Conservation (phyloP, 768 basidiomycete species). For the Russula compacta region DNA sequence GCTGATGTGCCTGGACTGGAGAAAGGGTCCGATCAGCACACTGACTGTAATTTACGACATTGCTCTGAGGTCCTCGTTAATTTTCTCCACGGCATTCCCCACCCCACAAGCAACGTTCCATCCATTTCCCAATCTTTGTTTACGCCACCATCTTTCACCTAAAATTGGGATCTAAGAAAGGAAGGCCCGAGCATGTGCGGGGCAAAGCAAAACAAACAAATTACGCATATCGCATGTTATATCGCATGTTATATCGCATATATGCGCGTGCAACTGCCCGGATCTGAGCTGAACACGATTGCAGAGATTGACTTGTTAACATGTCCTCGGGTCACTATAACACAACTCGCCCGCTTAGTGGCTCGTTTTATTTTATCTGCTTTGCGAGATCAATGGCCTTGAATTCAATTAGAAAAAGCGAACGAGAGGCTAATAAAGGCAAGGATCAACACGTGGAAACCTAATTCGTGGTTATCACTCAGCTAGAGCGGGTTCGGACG, state of each 20-base stretch:
- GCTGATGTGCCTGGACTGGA: neutral
- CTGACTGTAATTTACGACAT: neutral
- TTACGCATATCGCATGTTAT: too few species aligned
- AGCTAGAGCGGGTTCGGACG: too few species aligned
- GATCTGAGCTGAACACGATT: neutral
- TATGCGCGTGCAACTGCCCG: neutral
- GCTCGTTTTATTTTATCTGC: too few species aligned
- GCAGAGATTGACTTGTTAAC: neutral
- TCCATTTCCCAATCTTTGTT: neutral
- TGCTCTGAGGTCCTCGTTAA: neutral
- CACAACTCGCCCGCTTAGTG: neutral
- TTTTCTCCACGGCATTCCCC: neutral
- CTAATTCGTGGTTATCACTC: neutral
- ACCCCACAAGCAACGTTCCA: neutral
- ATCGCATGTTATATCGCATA: too few species aligned
- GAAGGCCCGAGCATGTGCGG: neutral
- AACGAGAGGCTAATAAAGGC: too few species aligned
- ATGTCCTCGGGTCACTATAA: neutral
- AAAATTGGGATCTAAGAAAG: neutral
- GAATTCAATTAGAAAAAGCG: too few species aligned
- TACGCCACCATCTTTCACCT: conserved; percentile 8
- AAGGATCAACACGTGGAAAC: neutral
- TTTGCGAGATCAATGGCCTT: too few species aligned
- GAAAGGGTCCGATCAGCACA: conserved; percentile 5
- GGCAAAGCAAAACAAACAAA: neutral